Percentiles rank a stretch among this genome's conserved stretches.
These are phyloP conservation scores for Boletus semigastroideus DNA, from an alignment of 1,284 basidiomycete genomes.

Conservation along the genomic window DNA sequence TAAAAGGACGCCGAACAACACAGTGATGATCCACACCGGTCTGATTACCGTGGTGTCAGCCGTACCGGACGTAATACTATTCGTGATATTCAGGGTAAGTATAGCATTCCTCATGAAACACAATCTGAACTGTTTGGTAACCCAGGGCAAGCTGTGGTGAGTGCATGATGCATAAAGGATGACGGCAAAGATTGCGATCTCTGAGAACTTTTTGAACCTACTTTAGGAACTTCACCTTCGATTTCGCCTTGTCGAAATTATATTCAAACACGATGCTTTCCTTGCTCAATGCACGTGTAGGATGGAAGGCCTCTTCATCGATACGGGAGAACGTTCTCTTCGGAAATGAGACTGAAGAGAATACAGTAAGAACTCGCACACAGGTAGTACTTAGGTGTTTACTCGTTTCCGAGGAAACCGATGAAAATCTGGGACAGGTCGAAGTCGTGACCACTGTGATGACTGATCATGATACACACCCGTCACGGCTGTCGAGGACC, in stretches of 20 bases:
- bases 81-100: constrained; percentile 9
- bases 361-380: neutral
- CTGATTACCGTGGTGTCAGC: constrained; percentile 17
- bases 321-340: constrained; percentile 12
- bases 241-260: constrained; percentile 51
- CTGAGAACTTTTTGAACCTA: neutral
- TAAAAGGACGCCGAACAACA: neutral
- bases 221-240: constrained; percentile 50
- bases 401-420: neutral
- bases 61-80: constrained; percentile 12
- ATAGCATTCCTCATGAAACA: neutral
- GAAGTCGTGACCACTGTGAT: constrained; percentile 1
- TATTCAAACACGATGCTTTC: constrained; percentile 57
- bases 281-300: constrained; percentile 50
- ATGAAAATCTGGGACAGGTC: neutral
- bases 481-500: neutral
- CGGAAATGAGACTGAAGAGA: neutral
- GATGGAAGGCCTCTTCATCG: constrained; percentile 9
- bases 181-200: neutral
- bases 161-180: neutral
- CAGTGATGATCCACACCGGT: constrained; percentile 22
- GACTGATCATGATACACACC: neutral
- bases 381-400: constrained; percentile 5
- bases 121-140: neutral
- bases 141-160: constrained; percentile 10